These are phyloP conservation scores for Parathielavia hyrcaniae DNA, from an alignment of 495 filamentous ascomycete genomes.

Conservation along the genomic window DNA sequence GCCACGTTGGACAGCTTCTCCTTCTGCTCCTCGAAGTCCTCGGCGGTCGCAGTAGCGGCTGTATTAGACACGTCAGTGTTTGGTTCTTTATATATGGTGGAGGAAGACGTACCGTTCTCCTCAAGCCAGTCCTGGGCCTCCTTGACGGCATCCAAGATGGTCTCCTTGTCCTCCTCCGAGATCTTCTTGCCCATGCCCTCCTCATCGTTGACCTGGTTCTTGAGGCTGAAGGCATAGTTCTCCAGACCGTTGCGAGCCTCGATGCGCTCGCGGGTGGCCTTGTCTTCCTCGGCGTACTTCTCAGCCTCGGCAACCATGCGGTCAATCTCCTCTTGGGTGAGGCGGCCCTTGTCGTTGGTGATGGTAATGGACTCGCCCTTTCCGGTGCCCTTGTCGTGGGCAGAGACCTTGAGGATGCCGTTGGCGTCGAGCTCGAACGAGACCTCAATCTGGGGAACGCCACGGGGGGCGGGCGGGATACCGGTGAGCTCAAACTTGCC, in stretches of 20 bases:
- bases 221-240: constrained; percentile 94
- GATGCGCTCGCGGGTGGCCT: constrained; percentile 90
- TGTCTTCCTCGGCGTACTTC: constrained; percentile 98
- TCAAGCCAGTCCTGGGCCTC: constrained; percentile 96
- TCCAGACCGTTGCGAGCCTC: constrained; percentile 92
- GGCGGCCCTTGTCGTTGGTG: constrained; percentile 96
- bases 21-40: constrained; percentile 99
- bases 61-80: constrained; percentile 20
- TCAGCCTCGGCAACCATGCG: constrained; percentile 97
- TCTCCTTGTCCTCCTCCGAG: constrained; percentile 97
- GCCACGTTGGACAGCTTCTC: constrained; percentile 96
- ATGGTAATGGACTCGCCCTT: constrained; percentile 96
- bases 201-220: constrained; percentile 98
- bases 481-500: constrained; percentile 97
- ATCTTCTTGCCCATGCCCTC: constrained; percentile 95
- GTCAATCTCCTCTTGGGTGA: constrained; percentile 93
- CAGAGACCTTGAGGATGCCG: constrained; percentile 93
- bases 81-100: background rate
- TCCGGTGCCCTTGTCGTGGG: constrained; percentile 93
- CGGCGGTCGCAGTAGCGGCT: constrained; percentile 70
- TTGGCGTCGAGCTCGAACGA: constrained; percentile 97
- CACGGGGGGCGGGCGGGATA: constrained; percentile 89
- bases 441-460: constrained; percentile 96
- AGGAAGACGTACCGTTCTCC: constrained; percentile 56
- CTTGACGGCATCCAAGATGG: constrained; percentile 93